Base-by-base conservation (phyloP, 371 early-diverging fungal genomes). In the Nematocida major region DNA sequence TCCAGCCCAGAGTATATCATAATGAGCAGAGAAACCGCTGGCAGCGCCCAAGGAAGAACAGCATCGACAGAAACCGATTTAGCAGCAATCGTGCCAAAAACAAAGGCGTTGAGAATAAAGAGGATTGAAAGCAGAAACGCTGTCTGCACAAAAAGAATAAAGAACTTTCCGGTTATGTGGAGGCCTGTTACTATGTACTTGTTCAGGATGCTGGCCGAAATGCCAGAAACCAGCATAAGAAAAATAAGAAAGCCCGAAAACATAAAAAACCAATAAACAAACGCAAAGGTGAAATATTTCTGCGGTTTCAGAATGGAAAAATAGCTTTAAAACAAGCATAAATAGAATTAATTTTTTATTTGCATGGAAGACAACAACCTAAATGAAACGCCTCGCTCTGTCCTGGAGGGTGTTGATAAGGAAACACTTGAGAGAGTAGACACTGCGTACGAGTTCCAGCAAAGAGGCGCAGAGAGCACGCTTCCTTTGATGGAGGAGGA, bases 1-100 rank as follows among this genome's bases (percentile, higher is more conserved):
- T 95, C 86, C 87, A 92, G 85, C 43, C 97, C 97, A 2, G 95
- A 93, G 84, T 94, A 95, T 65, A 98, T 91, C 97, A 98, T 98
- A 53, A 89, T 87, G 2, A 90, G 90, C 40, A 96, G 87, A 49
- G 90, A 87, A 20, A 90, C 66, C 1, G 93, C 89, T 53, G 94
- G 90, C 1, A 90, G 88, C 79, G 92, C 87, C 96, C 96, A 93
- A 28, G 66, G 87, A 38, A 18, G 1, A 36, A 34, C 2, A 28
- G 57, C 11, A 88, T 82, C 87, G 89, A 66, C 87, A 86, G 1
- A 62, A 81, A 18, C 77, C 54, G 0, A 53, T 67, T 18, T 81
- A 84, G 51, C 82, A 43, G 49, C 5, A 28, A 11, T 18, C 7
- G 18, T 57, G 36, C 38, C 26, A 9, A 59, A 22, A 36, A 53